Base-by-base conservation (phyloP, 1,284 basidiomycete genomes). In the Chondrostereum purpureum region DNA sequence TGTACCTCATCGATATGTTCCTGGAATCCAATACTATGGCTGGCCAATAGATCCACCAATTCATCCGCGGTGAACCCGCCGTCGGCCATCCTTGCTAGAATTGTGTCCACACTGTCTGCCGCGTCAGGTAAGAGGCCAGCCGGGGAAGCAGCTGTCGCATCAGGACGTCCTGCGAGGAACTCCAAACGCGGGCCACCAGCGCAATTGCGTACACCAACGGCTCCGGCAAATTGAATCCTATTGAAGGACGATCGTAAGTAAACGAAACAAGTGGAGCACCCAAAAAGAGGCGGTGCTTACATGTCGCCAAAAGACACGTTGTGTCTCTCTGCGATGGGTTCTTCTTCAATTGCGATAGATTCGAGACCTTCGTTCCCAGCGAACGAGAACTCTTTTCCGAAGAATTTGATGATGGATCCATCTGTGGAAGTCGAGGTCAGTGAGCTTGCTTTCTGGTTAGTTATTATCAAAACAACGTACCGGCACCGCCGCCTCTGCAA, bases 141-240 rank as follows among this genome's bases (percentile, higher is more conserved):
- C 12, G 52, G 52, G 3, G 57, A 50, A 5, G 57, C 42, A 5
- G 45, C 39, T 2, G 48, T 51, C 17, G 45, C 36, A 41, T 54
- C 49, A 10, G 53, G 47, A 43, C 59, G 58, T 10, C 60, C 60
- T 18, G 53, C 48, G 10, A 60, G 20, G 55, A 61, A 60, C 23
- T 51, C 43, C 23, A 62, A 40, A 10, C 53, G 56, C 4, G 59
- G 60, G 6, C 50, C 59, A 42, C 55, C 59, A 17, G 52, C 45
- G 46, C 60, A 62, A 49, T 60, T 61, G n/a, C 46, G 42, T 13
- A 59, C 45, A 18, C 51, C 52, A 24, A 62, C 57, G 14, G 59
- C 58, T 20, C 49, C 58, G 10, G 59, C 59, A 38, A 61, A 59
- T 50, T 61, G 57, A 38, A 62, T 56, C 35, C 56, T 56, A 35